A percentile compares a stretch with the other conserved stretches of the same genome.
phyloP scores from a whole-genome alignment of 2,329 filamentous ascomycete genomes.

The Leptosphaerulina australis region DNA sequence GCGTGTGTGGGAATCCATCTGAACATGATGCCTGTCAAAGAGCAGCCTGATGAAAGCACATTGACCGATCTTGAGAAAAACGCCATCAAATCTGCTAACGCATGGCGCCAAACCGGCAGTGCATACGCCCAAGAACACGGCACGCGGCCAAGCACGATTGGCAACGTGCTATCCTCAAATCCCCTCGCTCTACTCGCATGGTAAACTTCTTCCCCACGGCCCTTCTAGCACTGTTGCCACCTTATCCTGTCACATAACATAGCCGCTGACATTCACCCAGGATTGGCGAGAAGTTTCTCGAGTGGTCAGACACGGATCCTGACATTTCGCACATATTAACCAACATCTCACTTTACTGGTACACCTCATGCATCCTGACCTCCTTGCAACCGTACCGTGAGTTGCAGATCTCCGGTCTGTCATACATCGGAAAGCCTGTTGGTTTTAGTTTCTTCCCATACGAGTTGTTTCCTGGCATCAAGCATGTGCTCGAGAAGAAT shows the following conservation, averaged over 20 bases:
- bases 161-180: conserved; percentile 59
- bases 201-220: conserved; percentile 25
- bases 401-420: conserved; percentile 4
- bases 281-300: conserved; percentile 64
- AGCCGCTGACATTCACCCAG: conserved; percentile 19
- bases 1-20: conserved; percentile 55
- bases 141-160: conserved; percentile 63
- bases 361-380: conserved; percentile 55
- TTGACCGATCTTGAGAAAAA: conserved; percentile 28
- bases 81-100: conserved; percentile 13
- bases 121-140: conserved; percentile 62
- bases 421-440: conserved; percentile 45
- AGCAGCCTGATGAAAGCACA: conserved; percentile 24
- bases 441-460: conserved; percentile 54
- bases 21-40: conserved; percentile 28
- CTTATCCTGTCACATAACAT: not conserved
- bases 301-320: conserved; percentile 58
- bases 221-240: not conserved
- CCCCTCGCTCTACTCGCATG: conserved; percentile 65
- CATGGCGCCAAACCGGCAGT: conserved; percentile 51
- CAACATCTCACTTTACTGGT: conserved; percentile 62
- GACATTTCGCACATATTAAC: conserved; percentile 56
- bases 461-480: conserved; percentile 51
- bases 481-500: conserved; percentile 46
- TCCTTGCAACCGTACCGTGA: conserved; percentile 59